A percentile compares a stretch with the other conserved stretches of the same genome.
Evolutionary conservation across 2,329 filamentous ascomycete genomes (phyloP).

Genomic region (Alternaria gaisen): DNA sequence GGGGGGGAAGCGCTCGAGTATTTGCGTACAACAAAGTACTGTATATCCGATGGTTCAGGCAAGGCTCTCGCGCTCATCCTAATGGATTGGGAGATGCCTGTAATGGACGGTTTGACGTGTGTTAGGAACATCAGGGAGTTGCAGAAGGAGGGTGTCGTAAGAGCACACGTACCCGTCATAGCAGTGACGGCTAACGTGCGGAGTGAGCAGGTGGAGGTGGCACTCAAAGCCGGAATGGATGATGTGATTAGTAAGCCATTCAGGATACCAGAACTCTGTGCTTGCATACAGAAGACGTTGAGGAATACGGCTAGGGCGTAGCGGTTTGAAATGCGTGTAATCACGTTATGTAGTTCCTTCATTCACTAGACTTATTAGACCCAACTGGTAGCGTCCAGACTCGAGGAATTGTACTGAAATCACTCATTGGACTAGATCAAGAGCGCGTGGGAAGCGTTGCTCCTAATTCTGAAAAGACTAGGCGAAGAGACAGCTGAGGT

Average conservation of each 20-base stretch:
- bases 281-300: constrained; percentile 31
- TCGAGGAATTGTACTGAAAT: neutral
- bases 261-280: constrained; percentile 39
- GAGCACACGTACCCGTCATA: constrained; percentile 41
- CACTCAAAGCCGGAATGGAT: constrained; percentile 46
- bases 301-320: neutral
- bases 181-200: constrained; percentile 49
- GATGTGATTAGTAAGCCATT: constrained; percentile 81
- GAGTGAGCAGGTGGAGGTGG: constrained; percentile 41
- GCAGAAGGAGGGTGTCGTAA: constrained; percentile 29
- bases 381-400: neutral
- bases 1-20: constrained; percentile 51
- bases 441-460: neutral
- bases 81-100: constrained; percentile 48
- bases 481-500: neutral
- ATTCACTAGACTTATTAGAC: neutral
- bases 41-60: constrained; percentile 18
- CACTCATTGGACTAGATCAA: neutral
- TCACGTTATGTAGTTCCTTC: neutral
- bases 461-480: neutral
- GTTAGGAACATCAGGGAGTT: constrained; percentile 38
- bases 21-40: constrained; percentile 38
- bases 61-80: constrained; percentile 36
- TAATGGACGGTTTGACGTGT: constrained; percentile 44
- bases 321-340: neutral